phyloP scores from a whole-genome alignment of 345 rosid species.

The Gossypium anomalum region DNA sequence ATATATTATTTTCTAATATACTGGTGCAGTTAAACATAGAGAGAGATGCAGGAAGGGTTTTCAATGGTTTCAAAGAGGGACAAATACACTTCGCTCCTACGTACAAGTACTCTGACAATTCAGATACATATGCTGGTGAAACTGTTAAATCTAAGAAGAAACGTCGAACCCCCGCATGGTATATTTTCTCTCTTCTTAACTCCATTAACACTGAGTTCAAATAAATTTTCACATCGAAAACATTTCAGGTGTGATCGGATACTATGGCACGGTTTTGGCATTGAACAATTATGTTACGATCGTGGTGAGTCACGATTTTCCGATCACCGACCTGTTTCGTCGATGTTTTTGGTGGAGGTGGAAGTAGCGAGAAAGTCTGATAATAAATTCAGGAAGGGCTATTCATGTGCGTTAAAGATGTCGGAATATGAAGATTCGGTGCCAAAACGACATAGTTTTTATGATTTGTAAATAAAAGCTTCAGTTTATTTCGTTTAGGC shows the following conservation, averaged over 20 bases:
- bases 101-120: slow-evolving; percentile 76
- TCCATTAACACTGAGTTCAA: background rate
- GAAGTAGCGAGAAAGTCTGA: slow-evolving; percentile 38
- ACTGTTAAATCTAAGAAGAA: slow-evolving; percentile 81
- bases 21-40: slow-evolving; percentile 61
- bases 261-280: slow-evolving; percentile 75
- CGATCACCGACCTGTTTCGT: slow-evolving; percentile 91
- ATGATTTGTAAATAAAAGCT: slow-evolving; percentile 19
- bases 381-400: slow-evolving; percentile 64
- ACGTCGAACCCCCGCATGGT: slow-evolving; percentile 99
- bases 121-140: slow-evolving; percentile 90
- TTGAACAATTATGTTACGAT: slow-evolving; percentile 67
- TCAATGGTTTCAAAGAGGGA: slow-evolving; percentile 74
- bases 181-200: too few relatives aligned
- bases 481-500: background rate
- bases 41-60: slow-evolving; percentile 88
- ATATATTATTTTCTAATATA: too few relatives aligned
- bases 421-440: slow-evolving; percentile 47
- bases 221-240: background rate
- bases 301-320: slow-evolving; percentile 91
- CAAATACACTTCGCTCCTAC: slow-evolving; percentile 80
- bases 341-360: slow-evolving; percentile 62
- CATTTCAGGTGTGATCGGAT: slow-evolving; percentile 89
- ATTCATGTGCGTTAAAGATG: slow-evolving; percentile 48
- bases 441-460: slow-evolving; percentile 64